phyloP scores from a whole-genome alignment of 345 rosid genomes.

The Hypericum androsaemum region DNA sequence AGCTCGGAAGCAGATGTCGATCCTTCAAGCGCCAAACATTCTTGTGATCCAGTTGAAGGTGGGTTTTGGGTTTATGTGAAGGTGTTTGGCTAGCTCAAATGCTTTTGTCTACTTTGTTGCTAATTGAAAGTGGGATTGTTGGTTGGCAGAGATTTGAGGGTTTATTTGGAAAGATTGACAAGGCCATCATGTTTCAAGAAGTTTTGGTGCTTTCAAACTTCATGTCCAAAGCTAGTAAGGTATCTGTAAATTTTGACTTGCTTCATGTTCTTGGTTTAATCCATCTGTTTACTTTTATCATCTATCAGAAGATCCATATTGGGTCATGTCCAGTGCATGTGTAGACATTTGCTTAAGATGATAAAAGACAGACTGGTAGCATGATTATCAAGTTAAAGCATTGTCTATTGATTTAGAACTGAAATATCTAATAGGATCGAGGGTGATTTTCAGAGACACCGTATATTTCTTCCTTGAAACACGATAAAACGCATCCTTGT shows the following conservation, averaged over 20 bases:
- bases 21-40: constrained; percentile 80
- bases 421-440: too few relatives aligned
- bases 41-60: constrained; percentile 96
- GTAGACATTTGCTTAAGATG: too few relatives aligned
- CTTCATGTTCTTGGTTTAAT: background rate
- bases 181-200: constrained; percentile 66
- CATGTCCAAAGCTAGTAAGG: constrained; percentile 90
- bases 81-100: background rate
- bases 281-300: too few relatives aligned
- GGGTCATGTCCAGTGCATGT: too few relatives aligned
- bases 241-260: constrained; percentile 11
- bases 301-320: too few relatives aligned
- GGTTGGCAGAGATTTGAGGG: constrained; percentile 81
- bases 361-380: too few relatives aligned
- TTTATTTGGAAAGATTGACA: constrained; percentile 75
- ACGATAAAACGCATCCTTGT: too few relatives aligned
- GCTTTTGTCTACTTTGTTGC: constrained; percentile 4
- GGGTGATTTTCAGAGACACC: too few relatives aligned
- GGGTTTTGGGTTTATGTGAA: constrained; percentile 10
- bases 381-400: too few relatives aligned
- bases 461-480: too few relatives aligned
- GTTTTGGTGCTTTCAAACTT: constrained; percentile 68
- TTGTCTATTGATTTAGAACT: too few relatives aligned
- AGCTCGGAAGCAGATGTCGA: constrained; percentile 94
- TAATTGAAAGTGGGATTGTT: constrained; percentile 12